Percentiles rank a stretch among this genome's conserved stretches.
phyloP scores from a whole-genome alignment of 352 stramenopile species.

The Pythium angustatum region DNA sequence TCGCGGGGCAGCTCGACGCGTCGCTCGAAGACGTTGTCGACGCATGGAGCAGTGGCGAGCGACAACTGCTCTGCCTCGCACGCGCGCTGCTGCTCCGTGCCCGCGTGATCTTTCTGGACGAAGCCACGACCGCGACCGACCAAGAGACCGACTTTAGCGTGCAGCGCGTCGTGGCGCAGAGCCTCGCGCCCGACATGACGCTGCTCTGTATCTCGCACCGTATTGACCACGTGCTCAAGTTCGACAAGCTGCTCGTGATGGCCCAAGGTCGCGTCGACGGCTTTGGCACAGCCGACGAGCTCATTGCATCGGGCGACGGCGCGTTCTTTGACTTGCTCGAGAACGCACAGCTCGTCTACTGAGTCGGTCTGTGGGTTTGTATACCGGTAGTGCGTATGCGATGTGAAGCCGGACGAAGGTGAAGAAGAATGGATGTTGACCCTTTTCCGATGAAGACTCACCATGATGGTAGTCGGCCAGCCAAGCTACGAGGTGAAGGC shows the following conservation, averaged over 20 bases:
- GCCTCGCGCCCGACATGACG: constrained; percentile 88
- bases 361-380: neutral
- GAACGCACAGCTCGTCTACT: constrained; percentile 33
- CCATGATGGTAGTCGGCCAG: too few species aligned
- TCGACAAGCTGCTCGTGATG: constrained; percentile 90
- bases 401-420: too few species aligned
- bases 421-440: too few species aligned
- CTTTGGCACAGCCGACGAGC: constrained; percentile 27
- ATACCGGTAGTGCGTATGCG: too few species aligned
- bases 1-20: constrained; percentile 35
- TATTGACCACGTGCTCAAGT: constrained; percentile 92
- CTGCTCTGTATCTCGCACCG: constrained; percentile 95
- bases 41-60: constrained; percentile 93
- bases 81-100: constrained; percentile 88
- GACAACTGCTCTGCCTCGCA: constrained; percentile 94
- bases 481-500: too few species aligned
- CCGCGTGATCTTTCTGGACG: constrained; percentile 93
- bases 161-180: constrained; percentile 71
- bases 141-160: constrained; percentile 70
- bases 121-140: constrained; percentile 90
- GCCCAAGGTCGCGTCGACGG: constrained; percentile 71
- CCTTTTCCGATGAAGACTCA: too few species aligned
- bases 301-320: constrained; percentile 24
- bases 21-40: constrained; percentile 67
- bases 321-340: constrained; percentile 35